Percentiles rank a stretch among this genome's conserved stretches.
Conservation (phyloP, 192 early-diverging fungal genomes). For the Entomortierella lignicola region DNA sequence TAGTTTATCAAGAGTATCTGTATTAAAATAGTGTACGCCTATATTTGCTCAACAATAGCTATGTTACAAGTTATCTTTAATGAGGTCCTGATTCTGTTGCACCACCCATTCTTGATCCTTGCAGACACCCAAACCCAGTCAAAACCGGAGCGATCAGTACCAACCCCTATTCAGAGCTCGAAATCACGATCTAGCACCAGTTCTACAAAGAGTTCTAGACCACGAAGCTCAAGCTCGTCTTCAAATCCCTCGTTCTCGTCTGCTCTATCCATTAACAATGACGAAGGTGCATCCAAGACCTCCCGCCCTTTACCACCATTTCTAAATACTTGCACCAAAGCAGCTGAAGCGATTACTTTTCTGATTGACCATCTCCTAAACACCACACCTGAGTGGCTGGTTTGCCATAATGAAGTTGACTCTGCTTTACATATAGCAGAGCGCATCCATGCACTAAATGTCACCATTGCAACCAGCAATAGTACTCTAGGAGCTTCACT, state of each 20-base stretch:
- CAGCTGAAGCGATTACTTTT: conserved; percentile 46
- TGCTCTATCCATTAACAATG: background rate
- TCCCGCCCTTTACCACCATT: conserved; percentile 25
- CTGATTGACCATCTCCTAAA: conserved; percentile 41
- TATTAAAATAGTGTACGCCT: background rate
- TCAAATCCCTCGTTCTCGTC: conserved; percentile 1
- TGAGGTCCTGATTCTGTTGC: conserved; percentile 45
- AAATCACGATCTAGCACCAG: conserved; percentile 27
- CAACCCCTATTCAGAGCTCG: background rate
- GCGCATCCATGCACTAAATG: conserved; percentile 35
- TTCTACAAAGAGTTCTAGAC: conserved; percentile 19
- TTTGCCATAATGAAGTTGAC: conserved; percentile 42
- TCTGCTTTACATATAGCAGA: conserved; percentile 47
- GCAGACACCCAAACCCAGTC: conserved; percentile 27
- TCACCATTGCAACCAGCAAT: conserved; percentile 8
- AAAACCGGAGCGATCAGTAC: background rate
- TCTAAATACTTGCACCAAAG: conserved; percentile 49
- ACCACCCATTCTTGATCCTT: conserved; percentile 45
- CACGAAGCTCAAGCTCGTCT: conserved; percentile 28
- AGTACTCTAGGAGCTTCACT: background rate
- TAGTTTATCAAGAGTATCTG: background rate
- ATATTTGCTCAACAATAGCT: conserved; percentile 10
- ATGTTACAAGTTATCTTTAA: conserved; percentile 53
- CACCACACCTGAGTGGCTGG: conserved; percentile 48
- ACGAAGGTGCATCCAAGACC: background rate